These are phyloP conservation scores for Phoenix roebelenii DNA, from an alignment of 176 grass and related monocot species.

Conservation along the genomic window DNA sequence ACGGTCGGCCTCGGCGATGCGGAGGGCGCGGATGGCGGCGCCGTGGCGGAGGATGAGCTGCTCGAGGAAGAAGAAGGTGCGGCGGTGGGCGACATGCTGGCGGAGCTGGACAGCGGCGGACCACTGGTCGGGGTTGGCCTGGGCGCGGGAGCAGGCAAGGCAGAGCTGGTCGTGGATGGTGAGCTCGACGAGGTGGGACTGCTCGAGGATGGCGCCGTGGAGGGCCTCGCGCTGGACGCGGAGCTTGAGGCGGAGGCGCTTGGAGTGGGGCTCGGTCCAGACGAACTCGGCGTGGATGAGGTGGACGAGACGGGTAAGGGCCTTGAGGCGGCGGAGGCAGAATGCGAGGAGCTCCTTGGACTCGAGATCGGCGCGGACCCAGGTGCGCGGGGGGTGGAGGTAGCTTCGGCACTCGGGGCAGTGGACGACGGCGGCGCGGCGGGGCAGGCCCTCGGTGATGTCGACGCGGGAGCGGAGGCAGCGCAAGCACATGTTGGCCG, in stretches of 20 bases:
- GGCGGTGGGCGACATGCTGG: conserved; percentile 69
- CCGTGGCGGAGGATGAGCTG: conserved; percentile 88
- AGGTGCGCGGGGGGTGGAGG: conserved; percentile 53
- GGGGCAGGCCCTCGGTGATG: conserved; percentile 60
- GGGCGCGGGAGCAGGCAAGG: conserved; percentile 44
- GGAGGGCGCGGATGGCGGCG: conserved; percentile 44
- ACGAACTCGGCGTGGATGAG: conserved; percentile 78
- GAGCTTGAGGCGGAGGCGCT: conserved; percentile 84
- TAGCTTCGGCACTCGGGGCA: conserved; percentile 58
- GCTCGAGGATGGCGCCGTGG: conserved; percentile 70
- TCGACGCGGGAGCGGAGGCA: conserved; percentile 73
- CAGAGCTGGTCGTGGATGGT: conserved; percentile 79
- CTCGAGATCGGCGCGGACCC: conserved; percentile 51
- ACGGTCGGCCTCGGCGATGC: conserved; percentile 36
- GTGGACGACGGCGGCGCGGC: conserved; percentile 45
- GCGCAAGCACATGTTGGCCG: conserved; percentile 87
- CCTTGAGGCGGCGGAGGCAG: conserved; percentile 64
- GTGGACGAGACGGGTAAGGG: conserved; percentile 48
- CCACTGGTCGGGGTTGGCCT: conserved; percentile 86
- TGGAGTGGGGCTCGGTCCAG: conserved; percentile 95
- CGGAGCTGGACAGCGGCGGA: conserved; percentile 64
- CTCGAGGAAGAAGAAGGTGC: conserved; percentile 90
- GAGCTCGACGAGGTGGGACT: conserved; percentile 66
- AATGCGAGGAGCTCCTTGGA: conserved; percentile 78
- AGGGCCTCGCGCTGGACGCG: conserved; percentile 74